These are phyloP conservation scores for Fraxinus nigra DNA, from an alignment of 305 asterid species.

Conservation along the genomic window DNA sequence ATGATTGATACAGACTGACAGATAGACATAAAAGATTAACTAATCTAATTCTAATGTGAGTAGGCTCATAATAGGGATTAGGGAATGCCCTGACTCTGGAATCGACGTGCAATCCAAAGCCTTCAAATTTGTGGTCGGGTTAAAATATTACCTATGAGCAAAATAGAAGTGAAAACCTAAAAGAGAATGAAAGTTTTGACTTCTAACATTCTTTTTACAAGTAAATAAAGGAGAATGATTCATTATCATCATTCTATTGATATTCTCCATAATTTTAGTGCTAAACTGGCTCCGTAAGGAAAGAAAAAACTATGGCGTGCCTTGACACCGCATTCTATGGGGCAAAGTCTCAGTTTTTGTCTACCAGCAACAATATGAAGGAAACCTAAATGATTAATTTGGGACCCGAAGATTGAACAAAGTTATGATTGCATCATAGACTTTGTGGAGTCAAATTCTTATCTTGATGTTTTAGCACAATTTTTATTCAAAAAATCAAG, in stretches of 20 bases:
- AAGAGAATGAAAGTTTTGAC: constrained; percentile 1
- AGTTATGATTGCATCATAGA: not conserved
- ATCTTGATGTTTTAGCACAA: not conserved
- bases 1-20: not conserved
- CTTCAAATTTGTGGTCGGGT: not conserved
- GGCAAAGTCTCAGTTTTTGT: constrained; percentile 14
- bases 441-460: not conserved
- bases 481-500: not conserved
- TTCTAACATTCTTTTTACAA: not conserved
- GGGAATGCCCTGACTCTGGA: not conserved
- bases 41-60: not conserved
- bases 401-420: constrained; percentile 19
- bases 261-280: constrained; percentile 13
- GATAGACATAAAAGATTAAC: not conserved
- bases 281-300: constrained; percentile 2
- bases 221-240: not conserved
- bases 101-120: not conserved
- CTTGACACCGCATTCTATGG: constrained; percentile 31
- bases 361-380: constrained; percentile 16
- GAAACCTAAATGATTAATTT: constrained; percentile 21
- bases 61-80: not conserved
- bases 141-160: not conserved
- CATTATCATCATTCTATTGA: not conserved
- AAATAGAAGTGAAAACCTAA: not conserved
- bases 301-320: constrained; percentile 34